Evolutionary conservation across 106 monocot species (phyloP).

Genomic region (Platanthera zijinensis): DNA sequence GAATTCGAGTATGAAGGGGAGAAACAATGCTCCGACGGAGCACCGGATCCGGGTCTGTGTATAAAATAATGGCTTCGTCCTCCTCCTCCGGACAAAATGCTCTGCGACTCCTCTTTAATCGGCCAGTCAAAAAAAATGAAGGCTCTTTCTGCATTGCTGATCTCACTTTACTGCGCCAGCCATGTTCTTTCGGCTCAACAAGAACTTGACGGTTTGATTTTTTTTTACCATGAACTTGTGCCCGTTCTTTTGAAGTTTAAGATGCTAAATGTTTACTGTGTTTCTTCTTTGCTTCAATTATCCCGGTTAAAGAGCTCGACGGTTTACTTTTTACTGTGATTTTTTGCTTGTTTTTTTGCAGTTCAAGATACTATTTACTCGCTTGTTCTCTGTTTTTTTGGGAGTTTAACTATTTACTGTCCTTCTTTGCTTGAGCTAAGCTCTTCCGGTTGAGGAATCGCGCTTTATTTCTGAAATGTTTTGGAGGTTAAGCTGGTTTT

Average conservation of each 20-base stretch:
- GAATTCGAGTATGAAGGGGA: background rate
- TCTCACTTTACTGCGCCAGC: slow-evolving; percentile 6
- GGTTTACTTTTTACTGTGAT: background rate
- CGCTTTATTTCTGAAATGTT: too few species aligned
- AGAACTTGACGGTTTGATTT: slow-evolving; percentile 1
- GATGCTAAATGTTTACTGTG: too few species aligned
- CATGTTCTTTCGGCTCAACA: background rate
- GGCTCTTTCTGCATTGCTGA: background rate
- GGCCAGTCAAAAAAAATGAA: background rate
- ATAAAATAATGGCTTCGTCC: background rate
- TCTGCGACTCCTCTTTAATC: background rate
- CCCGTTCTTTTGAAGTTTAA: too few species aligned
- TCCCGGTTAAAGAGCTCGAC: background rate
- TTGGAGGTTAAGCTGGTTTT: too few species aligned
- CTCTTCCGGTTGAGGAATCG: too few species aligned
- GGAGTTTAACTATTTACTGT: too few species aligned
- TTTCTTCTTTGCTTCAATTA: too few species aligned
- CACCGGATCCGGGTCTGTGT: background rate
- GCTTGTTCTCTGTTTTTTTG: background rate
- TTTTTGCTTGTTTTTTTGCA: background rate
- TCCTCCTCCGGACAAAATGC: background rate
- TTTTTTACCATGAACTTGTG: too few species aligned
- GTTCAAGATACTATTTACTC: background rate
- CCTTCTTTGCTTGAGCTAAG: too few species aligned
- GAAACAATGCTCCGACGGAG: background rate